phyloP scores from a whole-genome alignment of 1,284 basidiomycete species.

The Trichosporon ovoides region DNA sequence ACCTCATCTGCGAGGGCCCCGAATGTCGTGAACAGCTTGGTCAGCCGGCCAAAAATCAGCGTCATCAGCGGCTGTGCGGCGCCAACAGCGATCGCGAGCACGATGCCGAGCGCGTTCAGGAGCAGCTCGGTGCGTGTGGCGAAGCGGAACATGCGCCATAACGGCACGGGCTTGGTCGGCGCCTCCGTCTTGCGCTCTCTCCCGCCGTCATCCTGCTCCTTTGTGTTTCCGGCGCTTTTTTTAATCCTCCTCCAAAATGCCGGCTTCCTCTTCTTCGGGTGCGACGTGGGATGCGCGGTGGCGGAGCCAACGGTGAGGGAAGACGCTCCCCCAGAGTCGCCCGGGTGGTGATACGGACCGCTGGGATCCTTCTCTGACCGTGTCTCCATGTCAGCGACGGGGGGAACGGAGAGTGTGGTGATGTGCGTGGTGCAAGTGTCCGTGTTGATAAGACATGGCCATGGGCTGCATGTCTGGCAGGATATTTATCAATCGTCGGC shows the following conservation, averaged over 20 bases:
- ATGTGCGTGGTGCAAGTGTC: too few relatives aligned
- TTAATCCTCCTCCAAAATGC: not conserved
- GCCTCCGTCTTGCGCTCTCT: not conserved
- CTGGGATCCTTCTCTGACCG: too few relatives aligned
- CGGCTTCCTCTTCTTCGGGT: not conserved
- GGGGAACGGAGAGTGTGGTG: too few relatives aligned
- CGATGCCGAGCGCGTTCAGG: conserved; percentile 38
- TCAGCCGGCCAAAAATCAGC: conserved; percentile 47
- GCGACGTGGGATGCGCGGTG: too few relatives aligned
- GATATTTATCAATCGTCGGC: too few relatives aligned
- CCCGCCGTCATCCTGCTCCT: not conserved
- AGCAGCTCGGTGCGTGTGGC: conserved; percentile 31
- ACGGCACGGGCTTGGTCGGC: not conserved
- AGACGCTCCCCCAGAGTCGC: too few relatives aligned
- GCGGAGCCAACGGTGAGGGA: too few relatives aligned
- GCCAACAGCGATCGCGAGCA: conserved; percentile 41
- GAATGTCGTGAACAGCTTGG: conserved; percentile 42
- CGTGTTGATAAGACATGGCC: too few relatives aligned
- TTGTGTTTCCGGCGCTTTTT: not conserved
- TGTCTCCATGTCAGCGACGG: too few relatives aligned
- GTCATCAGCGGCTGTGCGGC: conserved; percentile 47
- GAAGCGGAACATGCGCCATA: conserved; percentile 36
- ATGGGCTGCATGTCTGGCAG: too few relatives aligned
- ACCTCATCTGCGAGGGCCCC: conserved; percentile 21
- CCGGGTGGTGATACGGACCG: too few relatives aligned